Percentiles rank a stretch among this genome's conserved stretches.
Conservation (phyloP, 2,329 filamentous ascomycete genomes). For the Xylaria sp. region DNA sequence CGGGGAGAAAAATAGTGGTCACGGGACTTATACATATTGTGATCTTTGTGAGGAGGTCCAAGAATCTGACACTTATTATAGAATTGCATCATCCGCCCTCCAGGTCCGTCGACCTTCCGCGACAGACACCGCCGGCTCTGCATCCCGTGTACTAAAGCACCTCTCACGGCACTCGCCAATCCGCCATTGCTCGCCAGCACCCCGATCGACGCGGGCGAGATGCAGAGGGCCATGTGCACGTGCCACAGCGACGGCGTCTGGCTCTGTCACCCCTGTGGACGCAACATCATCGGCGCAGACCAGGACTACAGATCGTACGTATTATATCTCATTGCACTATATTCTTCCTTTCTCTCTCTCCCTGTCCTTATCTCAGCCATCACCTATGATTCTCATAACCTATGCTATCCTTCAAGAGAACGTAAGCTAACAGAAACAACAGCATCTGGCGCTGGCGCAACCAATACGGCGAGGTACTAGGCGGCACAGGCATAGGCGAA, state of each 20-base stretch:
- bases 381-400: too few relatives aligned
- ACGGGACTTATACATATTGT: background rate
- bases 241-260: conserved; percentile 73
- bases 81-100: conserved; percentile 92
- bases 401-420: background rate
- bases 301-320: conserved; percentile 68
- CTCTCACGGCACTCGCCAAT: conserved; percentile 67
- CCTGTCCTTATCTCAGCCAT: background rate
- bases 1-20: background rate
- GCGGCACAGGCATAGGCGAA: conserved; percentile 87
- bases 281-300: conserved; percentile 71
- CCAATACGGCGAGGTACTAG: conserved; percentile 83
- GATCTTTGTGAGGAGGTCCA: background rate
- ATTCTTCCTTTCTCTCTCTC: background rate
- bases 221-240: conserved; percentile 67
- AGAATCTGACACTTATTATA: conserved; percentile 51
- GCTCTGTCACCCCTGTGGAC: conserved; percentile 87
- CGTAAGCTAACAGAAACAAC: conserved; percentile 20
- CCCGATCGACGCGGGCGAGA: conserved; percentile 62
- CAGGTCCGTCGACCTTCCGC: conserved; percentile 72
- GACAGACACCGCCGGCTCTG: conserved; percentile 86
- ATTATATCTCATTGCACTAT: background rate
- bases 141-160: conserved; percentile 76
- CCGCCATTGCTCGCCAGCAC: conserved; percentile 58
- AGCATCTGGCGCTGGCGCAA: conserved; percentile 91